A percentile compares a stretch with the other conserved stretches of the same genome.
Evolutionary conservation across 495 filamentous ascomycete genomes (phyloP).

Genomic region (Penicillium manginii): DNA sequence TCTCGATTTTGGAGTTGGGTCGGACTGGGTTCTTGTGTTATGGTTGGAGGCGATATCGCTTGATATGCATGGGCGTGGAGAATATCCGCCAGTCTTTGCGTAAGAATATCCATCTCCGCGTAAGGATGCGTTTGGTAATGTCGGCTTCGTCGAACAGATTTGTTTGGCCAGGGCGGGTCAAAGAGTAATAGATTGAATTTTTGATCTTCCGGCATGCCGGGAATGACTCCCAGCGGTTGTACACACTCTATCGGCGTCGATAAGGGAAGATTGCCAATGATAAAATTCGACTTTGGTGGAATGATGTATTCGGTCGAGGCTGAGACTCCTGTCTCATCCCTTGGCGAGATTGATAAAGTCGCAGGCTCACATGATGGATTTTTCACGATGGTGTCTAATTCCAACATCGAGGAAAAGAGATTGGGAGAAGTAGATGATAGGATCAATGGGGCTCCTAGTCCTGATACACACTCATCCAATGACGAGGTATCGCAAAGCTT

Average conservation of each 20-base stretch:
- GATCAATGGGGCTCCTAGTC: constrained; percentile 28
- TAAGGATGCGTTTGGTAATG: constrained; percentile 63
- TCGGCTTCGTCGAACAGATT: constrained; percentile 73
- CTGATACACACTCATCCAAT: constrained; percentile 3
- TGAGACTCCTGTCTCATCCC: background rate
- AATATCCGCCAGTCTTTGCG: constrained; percentile 31
- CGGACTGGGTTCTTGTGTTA: too few relatives aligned
- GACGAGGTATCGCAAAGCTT: background rate
- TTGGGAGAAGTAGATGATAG: constrained; percentile 38
- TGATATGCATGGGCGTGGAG: constrained; percentile 32
- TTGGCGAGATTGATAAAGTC: constrained; percentile 14
- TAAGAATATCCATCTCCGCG: constrained; percentile 35
- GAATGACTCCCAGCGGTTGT: constrained; percentile 23
- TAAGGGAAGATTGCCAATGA: constrained; percentile 44
- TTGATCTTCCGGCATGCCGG: constrained; percentile 26
- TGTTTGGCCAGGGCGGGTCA: constrained; percentile 94
- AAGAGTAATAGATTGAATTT: constrained; percentile 81
- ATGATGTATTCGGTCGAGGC: constrained; percentile 33
- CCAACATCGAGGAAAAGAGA: constrained; percentile 30
- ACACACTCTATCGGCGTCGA: constrained; percentile 11
- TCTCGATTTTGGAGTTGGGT: constrained; percentile 5
- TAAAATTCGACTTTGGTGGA: constrained; percentile 57
- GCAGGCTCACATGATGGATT: constrained; percentile 35
- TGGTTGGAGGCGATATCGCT: background rate
- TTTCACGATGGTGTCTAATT: constrained; percentile 38